phyloP scores from a whole-genome alignment of 1,284 basidiomycete genomes.

The Boletus smithii region DNA sequence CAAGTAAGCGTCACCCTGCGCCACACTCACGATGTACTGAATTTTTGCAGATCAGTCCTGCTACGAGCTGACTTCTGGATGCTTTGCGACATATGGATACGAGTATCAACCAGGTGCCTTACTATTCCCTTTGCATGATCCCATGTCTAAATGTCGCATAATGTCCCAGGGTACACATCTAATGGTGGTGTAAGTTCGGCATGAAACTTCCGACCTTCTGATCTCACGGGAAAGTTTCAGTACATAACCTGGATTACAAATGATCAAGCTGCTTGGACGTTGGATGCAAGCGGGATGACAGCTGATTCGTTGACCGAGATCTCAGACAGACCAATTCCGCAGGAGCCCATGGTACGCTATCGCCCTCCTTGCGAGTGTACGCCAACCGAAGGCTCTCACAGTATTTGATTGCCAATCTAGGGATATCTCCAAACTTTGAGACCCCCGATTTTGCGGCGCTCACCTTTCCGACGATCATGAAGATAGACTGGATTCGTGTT shows the following conservation, averaged over 20 bases:
- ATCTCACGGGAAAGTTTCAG: constrained; percentile 32
- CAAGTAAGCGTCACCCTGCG: constrained; percentile 25
- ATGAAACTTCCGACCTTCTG: constrained; percentile 24
- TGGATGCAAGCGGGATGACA: constrained; percentile 69
- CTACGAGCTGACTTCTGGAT: constrained; percentile 33
- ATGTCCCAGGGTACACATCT: constrained; percentile 28
- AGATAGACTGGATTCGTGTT: constrained; percentile 81
- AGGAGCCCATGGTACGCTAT: constrained; percentile 74
- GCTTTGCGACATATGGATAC: constrained; percentile 51
- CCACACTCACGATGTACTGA: constrained; percentile 4
- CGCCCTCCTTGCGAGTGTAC: neutral
- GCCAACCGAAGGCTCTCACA: constrained; percentile 24
- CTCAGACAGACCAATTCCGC: constrained; percentile 68
- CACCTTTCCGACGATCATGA: constrained; percentile 68
- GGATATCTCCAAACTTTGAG: constrained; percentile 79
- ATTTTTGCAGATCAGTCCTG: constrained; percentile 29
- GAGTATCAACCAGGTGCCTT: constrained; percentile 47
- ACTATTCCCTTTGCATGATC: constrained; percentile 6
- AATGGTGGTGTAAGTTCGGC: constrained; percentile 27
- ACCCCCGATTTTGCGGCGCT: constrained; percentile 63
- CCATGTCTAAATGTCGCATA: constrained; percentile 14
- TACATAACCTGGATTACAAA: constrained; percentile 82
- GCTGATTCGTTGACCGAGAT: constrained; percentile 68
- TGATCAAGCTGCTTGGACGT: constrained; percentile 67
- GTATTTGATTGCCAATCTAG: constrained; percentile 81